Percentiles rank a stretch among this genome's conserved stretches.
Evolutionary conservation across 495 filamentous ascomycete species (phyloP).

Genomic region (Platismatia glauca): DNA sequence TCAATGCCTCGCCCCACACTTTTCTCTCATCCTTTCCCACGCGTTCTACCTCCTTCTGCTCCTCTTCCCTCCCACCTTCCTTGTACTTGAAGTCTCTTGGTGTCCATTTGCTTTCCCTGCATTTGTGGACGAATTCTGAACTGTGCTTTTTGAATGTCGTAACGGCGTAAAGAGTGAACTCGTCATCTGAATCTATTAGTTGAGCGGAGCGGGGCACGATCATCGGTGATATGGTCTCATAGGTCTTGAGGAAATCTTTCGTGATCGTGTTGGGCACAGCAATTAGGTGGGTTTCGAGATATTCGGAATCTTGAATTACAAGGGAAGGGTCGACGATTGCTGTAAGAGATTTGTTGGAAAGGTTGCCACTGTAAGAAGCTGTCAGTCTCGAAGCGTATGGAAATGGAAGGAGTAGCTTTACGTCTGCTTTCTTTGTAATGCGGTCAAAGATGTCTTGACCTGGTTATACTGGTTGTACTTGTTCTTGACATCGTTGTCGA

Average conservation of each 20-base stretch:
- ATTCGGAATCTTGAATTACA: constrained; percentile 84
- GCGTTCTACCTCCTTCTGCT: constrained; percentile 71
- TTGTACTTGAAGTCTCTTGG: constrained; percentile 90
- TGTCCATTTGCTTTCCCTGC: constrained; percentile 83
- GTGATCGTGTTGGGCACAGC: constrained; percentile 67
- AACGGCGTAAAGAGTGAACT: constrained; percentile 81
- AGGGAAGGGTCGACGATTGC: constrained; percentile 69
- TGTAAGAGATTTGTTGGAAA: constrained; percentile 86
- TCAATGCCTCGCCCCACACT: constrained; percentile 82
- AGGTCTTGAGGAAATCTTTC: constrained; percentile 81
- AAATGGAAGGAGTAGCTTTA: constrained; percentile 28
- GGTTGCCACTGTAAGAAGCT: constrained; percentile 60
- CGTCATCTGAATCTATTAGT: constrained; percentile 69
- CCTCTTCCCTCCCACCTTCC: constrained; percentile 79
- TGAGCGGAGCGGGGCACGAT: constrained; percentile 83
- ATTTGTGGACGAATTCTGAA: constrained; percentile 78
- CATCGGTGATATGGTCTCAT: constrained; percentile 77
- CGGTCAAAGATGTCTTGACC: constrained; percentile 69
- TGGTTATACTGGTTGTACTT: constrained; percentile 91
- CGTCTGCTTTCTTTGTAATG: constrained; percentile 81
- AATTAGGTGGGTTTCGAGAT: constrained; percentile 88
- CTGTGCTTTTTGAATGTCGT: constrained; percentile 88
- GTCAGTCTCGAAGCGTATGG: constrained; percentile 18
- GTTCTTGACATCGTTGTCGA: constrained; percentile 87
- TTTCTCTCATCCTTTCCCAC: constrained; percentile 74